Percentiles rank a stretch among this genome's conserved stretches.
phyloP scores from a whole-genome alignment of 2,329 filamentous ascomycete species.

The Pseudonectria buxi region DNA sequence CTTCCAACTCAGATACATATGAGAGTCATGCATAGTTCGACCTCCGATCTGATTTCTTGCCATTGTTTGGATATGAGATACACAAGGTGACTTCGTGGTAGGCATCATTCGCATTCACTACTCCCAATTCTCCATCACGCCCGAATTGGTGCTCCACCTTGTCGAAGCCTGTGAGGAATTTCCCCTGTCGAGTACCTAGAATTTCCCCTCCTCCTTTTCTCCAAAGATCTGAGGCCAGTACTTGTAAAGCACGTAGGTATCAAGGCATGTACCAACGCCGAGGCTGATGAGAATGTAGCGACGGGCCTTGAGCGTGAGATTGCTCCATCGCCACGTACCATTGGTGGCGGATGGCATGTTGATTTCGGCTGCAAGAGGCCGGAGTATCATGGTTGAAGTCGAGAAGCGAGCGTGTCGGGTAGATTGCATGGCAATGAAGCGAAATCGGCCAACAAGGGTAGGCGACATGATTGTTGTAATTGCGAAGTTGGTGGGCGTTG shows the following conservation, averaged over 20 bases:
- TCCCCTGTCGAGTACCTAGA: no score
- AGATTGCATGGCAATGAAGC: conserved; percentile 7
- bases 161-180: no score
- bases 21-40: no score
- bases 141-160: no score
- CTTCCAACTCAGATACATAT: no score
- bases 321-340: conserved; percentile 20
- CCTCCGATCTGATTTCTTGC: no score
- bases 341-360: background rate
- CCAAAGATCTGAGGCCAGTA: conserved; percentile 19
- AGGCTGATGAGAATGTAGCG: conserved; percentile 18
- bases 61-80: no score
- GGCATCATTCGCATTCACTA: no score
- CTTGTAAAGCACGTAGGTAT: conserved; percentile 21
- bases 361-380: conserved; percentile 5
- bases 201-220: no score
- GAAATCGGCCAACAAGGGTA: conserved; percentile 12
- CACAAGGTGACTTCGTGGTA: no score
- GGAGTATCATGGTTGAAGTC: conserved; percentile 11
- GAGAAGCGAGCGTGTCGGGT: conserved; percentile 16
- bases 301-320: conserved; percentile 20
- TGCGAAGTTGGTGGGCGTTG: background rate
- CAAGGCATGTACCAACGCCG: conserved; percentile 12
- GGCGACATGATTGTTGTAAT: conserved; percentile 13
- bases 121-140: no score